Conservation (phyloP, 2,329 filamentous ascomycete species). For the Podosphaera xanthii region DNA sequence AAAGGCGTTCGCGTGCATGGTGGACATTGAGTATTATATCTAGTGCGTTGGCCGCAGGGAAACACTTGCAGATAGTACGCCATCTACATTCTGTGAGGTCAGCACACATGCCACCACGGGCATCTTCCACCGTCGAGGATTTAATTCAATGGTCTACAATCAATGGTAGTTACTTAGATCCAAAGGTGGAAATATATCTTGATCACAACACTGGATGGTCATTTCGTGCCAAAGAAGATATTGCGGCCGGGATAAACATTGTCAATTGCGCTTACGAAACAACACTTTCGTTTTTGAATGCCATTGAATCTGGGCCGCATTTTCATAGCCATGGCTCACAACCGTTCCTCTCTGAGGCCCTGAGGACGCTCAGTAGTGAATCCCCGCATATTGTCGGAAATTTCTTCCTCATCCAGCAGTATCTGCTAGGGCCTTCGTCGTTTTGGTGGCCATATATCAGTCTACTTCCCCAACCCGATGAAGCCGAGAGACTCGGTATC, state of each 20-base stretch:
- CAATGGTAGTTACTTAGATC: slow-evolving; percentile 19
- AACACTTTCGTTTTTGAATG: slow-evolving; percentile 36
- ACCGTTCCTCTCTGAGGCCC: slow-evolving; percentile 26
- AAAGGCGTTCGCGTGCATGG: no score
- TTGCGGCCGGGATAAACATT: slow-evolving; percentile 16
- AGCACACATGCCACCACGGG: background rate
- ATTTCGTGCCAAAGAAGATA: slow-evolving; percentile 18
- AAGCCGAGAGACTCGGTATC: slow-evolving; percentile 26
- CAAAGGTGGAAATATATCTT: slow-evolving; percentile 27
- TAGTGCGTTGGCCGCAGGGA: no score
- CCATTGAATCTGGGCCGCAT: slow-evolving; percentile 19
- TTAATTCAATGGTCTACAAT: background rate
- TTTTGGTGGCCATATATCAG: slow-evolving; percentile 48
- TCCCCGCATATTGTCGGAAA: slow-evolving; percentile 34
- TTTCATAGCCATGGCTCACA: slow-evolving; percentile 7
- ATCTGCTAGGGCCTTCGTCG: slow-evolving; percentile 31
- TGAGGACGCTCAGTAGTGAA: slow-evolving; percentile 22
- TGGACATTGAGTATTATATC: no score
- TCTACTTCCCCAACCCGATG: slow-evolving; percentile 37
- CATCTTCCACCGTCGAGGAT: background rate
- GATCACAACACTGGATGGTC: slow-evolving; percentile 29
- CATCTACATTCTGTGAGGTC: no score
- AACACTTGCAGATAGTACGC: no score
- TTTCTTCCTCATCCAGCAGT: slow-evolving; percentile 48
- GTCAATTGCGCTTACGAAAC: slow-evolving; percentile 29